Evolutionary conservation across 1,139 yeast species (phyloP).

Genomic region (Zygoascus hellenicus): DNA sequence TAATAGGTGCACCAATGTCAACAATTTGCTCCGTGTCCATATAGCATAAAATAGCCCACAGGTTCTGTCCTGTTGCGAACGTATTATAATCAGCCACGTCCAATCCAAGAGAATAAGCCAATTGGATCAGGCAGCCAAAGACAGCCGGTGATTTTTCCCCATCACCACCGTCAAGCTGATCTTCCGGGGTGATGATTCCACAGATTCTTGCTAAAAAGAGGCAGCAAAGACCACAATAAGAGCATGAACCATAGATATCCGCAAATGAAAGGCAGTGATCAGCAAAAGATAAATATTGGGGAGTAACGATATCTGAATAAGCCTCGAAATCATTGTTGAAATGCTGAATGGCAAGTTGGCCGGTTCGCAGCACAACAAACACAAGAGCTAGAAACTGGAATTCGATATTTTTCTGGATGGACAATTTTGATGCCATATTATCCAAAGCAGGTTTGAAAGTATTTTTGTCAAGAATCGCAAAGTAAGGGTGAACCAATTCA

Average conservation of each 20-base stretch:
- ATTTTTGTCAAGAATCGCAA: not conserved
- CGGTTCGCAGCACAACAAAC: not conserved
- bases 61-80: not conserved
- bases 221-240: conserved; percentile 2
- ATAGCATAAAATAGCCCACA: not conserved
- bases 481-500: not conserved
- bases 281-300: not conserved
- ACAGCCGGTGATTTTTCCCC: not conserved
- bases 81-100: not conserved
- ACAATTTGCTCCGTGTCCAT: not conserved
- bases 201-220: not conserved
- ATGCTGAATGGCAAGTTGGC: not conserved
- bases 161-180: not conserved
- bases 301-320: not conserved
- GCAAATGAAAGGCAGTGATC: not conserved
- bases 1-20: not conserved
- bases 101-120: not conserved
- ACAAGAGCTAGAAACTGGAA: conserved; percentile 2
- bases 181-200: conserved; percentile 1
- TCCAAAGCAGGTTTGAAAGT: not conserved
- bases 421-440: not conserved
- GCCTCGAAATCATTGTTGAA: not conserved
- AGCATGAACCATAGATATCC: not conserved
- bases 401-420: not conserved
- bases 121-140: not conserved